phyloP scores from a whole-genome alignment of 2,329 filamentous ascomycete genomes.

The Fusarium sp. region DNA sequence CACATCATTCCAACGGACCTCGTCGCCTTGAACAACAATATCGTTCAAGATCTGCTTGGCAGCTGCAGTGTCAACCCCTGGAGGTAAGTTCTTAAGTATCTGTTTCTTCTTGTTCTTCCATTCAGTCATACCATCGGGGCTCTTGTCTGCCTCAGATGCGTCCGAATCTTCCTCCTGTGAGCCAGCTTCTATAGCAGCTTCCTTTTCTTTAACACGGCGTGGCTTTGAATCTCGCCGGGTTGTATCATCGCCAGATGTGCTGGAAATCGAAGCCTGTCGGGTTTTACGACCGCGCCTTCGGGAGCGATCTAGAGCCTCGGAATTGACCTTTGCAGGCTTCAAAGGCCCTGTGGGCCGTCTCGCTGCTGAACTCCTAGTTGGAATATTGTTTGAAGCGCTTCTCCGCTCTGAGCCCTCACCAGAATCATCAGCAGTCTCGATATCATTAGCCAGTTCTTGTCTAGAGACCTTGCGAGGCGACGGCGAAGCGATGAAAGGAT shows the following conservation, averaged over 20 bases:
- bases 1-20: constrained; percentile 94
- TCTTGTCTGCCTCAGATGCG: constrained; percentile 55
- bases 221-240: constrained; percentile 41
- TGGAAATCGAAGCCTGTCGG: constrained; percentile 42
- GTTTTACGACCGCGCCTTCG: constrained; percentile 36
- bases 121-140: constrained; percentile 55
- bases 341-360: constrained; percentile 26
- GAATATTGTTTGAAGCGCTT: constrained; percentile 22
- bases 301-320: constrained; percentile 32
- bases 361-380: constrained; percentile 30
- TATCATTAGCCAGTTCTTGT: constrained; percentile 31
- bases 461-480: constrained; percentile 32
- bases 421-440: constrained; percentile 37
- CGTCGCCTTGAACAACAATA: constrained; percentile 92
- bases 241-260: constrained; percentile 43
- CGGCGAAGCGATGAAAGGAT: constrained; percentile 18
- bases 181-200: constrained; percentile 53
- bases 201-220: constrained; percentile 47
- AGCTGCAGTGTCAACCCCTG: constrained; percentile 82
- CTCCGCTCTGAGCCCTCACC: constrained; percentile 37
- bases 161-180: constrained; percentile 61
- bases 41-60: constrained; percentile 96
- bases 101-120: constrained; percentile 72
- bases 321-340: constrained; percentile 23
- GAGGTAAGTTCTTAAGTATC: constrained; percentile 81